These are phyloP conservation scores for Blastocrithidia nonstop DNA, from an alignment of 208 protist genomes.

Conservation along the genomic window DNA sequence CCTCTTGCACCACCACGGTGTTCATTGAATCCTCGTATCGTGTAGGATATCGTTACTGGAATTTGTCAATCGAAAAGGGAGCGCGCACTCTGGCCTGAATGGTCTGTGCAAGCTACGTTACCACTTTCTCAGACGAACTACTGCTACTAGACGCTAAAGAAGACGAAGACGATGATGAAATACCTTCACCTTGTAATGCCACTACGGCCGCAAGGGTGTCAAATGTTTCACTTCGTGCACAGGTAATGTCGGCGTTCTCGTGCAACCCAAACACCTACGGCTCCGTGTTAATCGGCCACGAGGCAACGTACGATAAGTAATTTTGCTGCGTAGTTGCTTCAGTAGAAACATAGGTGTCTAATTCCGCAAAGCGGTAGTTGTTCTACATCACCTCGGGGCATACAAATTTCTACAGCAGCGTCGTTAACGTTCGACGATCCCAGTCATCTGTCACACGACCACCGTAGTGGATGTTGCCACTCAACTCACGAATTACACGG, in stretches of 20 bases:
- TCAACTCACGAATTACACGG: conserved; percentile 92
- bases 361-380: conserved; percentile 78
- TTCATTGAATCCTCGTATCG: conserved; percentile 97
- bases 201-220: conserved; percentile 79
- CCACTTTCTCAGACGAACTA: conserved; percentile 13
- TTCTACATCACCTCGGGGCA: conserved; percentile 82
- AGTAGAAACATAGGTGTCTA: conserved; percentile 74
- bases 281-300: conserved; percentile 88
- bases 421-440: conserved; percentile 92
- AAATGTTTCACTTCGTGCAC: conserved; percentile 84
- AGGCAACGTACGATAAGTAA: conserved; percentile 83
- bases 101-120: conserved; percentile 55
- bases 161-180: conserved; percentile 4
- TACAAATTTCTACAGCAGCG: conserved; percentile 89
- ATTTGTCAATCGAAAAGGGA: conserved; percentile 76
- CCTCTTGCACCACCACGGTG: conserved; percentile 96
- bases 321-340: conserved; percentile 48
- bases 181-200: conserved; percentile 35
- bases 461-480: conserved; percentile 97
- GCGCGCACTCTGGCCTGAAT: conserved; percentile 63
- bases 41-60: conserved; percentile 85
- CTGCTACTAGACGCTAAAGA: conserved; percentile 3
- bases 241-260: conserved; percentile 97
- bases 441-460: conserved; percentile 97
- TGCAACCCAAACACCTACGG: conserved; percentile 95